Evolutionary conservation across 345 rosid species (phyloP), one percentile per base, ranked within the genome.

Genomic region (Corymbia maculata): DNA sequence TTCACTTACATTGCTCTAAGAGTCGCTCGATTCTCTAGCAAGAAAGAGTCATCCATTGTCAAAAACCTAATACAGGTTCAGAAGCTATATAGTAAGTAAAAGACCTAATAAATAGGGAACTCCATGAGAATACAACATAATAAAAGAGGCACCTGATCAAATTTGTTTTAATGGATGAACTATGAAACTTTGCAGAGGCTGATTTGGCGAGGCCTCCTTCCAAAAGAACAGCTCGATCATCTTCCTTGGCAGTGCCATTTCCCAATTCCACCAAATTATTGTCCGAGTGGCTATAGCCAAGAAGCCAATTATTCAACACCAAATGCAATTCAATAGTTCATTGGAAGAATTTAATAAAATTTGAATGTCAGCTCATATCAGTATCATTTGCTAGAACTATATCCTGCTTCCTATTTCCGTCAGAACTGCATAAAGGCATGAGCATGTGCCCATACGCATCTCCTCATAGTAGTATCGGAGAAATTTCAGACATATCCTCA

Each of bases 181-280:
- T 91, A 90, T 94, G 92, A 89, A 94, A 93, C 90, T 92, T 95
- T 32, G 95, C 90, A 89, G 99, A 98, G 88, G 97, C 91, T 14
- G 98, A 94, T 93, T 96, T 94, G 84, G 94, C 7, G 57, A 97
- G 94, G 90, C 99, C 99, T 90, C 98, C 98, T 91, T 97, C 99
- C 90, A 98, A 92, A 93, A 97, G 91, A 89, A 94, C 97, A 91
- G 97, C 94, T 86, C 92, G 93, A 50, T 98, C 99, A 92, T 95
- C 96, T 79, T 97, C 98, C 91, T 95, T 96, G 89, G 88, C 90
- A 11, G 95, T 90, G 88, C 90, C 93, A 59, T 91, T 95, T 88
- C 91, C 97, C 93, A 94, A 92, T 85, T 96, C 99, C 94, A 86
- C 94, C 90, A 98, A 94, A 90, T 98, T 95, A 88, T 90, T 93